Percentiles rank a stretch among this genome's conserved stretches.
phyloP scores from a whole-genome alignment of 1,284 basidiomycete species.

The Porogramme epimiltina region DNA sequence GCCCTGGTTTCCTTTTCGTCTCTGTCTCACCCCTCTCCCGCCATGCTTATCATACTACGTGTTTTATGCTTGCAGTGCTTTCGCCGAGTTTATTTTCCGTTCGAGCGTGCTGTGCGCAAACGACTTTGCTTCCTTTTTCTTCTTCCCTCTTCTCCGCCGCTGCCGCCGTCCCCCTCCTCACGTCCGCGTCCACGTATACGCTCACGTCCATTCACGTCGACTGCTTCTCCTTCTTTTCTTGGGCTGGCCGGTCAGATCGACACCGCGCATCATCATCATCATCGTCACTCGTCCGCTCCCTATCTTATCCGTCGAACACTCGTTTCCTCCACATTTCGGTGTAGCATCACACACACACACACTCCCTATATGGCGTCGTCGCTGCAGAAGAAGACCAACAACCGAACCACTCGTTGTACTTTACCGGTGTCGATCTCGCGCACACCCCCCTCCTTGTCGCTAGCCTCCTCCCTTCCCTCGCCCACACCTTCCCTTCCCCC shows the following conservation, averaged over 20 bases:
- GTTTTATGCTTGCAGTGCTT: conserved; percentile 11
- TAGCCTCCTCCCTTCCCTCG: background rate
- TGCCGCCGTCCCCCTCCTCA: background rate
- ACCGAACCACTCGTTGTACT: conserved; percentile 8
- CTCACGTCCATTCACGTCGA: no score
- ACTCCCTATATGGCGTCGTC: background rate
- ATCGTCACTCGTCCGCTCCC: background rate
- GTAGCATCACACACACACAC: background rate
- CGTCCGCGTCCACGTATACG: no score
- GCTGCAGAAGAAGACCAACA: conserved; percentile 10
- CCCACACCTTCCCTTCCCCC: conserved; percentile 9
- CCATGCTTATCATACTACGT: conserved; percentile 5
- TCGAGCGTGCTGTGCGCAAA: conserved; percentile 11
- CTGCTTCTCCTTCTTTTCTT: no score
- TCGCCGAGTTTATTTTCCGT: background rate
- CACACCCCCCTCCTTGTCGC: background rate
- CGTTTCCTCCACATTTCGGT: background rate
- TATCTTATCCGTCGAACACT: no score
- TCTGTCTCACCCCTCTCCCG: background rate
- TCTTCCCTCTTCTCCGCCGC: background rate
- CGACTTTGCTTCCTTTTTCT: background rate
- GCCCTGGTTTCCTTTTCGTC: background rate
- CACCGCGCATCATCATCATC: background rate
- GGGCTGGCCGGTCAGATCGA: background rate
- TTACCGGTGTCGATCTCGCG: conserved; percentile 6